Evolutionary conservation across 2,329 filamentous ascomycete genomes (phyloP).

Genomic region (Teratosphaeria pseudoeucalypti): DNA sequence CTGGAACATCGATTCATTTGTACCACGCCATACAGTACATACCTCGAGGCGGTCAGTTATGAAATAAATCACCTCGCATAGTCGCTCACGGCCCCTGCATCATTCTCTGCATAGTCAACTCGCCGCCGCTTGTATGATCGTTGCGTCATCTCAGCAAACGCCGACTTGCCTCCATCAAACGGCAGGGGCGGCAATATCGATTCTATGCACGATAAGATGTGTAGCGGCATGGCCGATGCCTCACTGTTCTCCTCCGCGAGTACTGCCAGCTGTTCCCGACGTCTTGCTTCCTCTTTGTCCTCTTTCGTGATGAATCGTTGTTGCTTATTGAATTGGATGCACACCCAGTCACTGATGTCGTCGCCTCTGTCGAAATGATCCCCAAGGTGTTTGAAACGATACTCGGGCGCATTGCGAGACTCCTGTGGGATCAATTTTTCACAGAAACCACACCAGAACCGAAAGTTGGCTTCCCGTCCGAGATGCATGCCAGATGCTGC

Average conservation of each 20-base stretch:
- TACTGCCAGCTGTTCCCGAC: not conserved
- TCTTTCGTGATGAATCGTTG: slow-evolving; percentile 21
- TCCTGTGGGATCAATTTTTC: slow-evolving; percentile 42
- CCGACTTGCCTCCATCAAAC: not conserved
- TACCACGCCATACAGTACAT: no score
- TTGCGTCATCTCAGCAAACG: not conserved
- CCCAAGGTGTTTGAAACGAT: slow-evolving; percentile 63
- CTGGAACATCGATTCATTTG: no score
- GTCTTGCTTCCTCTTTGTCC: not conserved
- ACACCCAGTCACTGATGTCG: slow-evolving; percentile 48
- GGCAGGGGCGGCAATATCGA: not conserved
- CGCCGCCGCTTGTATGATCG: not conserved
- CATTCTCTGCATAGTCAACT: not conserved
- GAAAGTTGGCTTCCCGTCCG: slow-evolving; percentile 51
- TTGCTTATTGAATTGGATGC: slow-evolving; percentile 26
- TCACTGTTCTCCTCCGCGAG: slow-evolving; percentile 2
- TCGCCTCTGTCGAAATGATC: slow-evolving; percentile 52
- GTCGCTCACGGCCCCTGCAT: not conserved
- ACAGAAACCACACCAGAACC: slow-evolving; percentile 89
- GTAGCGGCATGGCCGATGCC: not conserved
- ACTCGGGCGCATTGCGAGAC: slow-evolving; percentile 26
- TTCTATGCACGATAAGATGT: not conserved
- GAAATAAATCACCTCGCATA: not conserved
- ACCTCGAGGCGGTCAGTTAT: not conserved
- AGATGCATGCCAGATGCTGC: slow-evolving; percentile 36